phyloP scores from a whole-genome alignment of 2,329 filamentous ascomycete species.

The Fusarium sp. region DNA sequence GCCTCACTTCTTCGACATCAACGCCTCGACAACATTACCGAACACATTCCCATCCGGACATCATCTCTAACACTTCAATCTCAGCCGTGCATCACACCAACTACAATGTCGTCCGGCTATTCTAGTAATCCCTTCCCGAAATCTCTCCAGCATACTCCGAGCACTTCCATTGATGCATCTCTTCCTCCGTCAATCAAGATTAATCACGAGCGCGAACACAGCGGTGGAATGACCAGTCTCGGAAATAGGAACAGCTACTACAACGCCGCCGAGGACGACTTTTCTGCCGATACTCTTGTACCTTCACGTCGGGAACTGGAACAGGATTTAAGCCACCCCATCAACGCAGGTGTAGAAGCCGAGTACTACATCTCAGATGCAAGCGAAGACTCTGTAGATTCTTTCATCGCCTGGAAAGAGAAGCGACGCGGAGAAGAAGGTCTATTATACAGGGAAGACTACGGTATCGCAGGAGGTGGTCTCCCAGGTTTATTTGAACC shows the following conservation, averaged over 20 bases:
- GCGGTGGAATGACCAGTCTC: conserved; percentile 1
- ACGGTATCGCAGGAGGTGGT: conserved; percentile 33
- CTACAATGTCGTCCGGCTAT: conserved; percentile 44
- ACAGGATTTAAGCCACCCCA: conserved; percentile 13
- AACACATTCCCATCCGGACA: conserved; percentile 47
- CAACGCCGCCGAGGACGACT: conserved; percentile 30
- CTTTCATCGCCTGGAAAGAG: conserved; percentile 36
- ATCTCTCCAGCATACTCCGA: conserved; percentile 54
- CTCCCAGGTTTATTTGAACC: conserved; percentile 45
- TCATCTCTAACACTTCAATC: conserved; percentile 51
- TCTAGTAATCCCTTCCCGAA: conserved; percentile 52
- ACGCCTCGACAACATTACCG: conserved; percentile 48
- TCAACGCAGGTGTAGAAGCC: neutral
- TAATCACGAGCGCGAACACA: conserved; percentile 21
- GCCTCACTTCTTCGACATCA: conserved; percentile 19
- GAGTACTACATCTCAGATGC: conserved; percentile 35
- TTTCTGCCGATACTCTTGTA: conserved; percentile 27
- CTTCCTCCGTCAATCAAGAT: conserved; percentile 41
- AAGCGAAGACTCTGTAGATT: conserved; percentile 45
- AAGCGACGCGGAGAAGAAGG: conserved; percentile 34
- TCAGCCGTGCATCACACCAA: conserved; percentile 49
- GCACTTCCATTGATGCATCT: conserved; percentile 55
- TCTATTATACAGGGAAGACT: conserved; percentile 43
- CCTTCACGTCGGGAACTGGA: conserved; percentile 18
- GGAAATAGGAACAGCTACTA: conserved; percentile 12